Base-by-base conservation (phyloP, 2,329 filamentous ascomycete species). In the Phialocephala subalpina region DNA sequence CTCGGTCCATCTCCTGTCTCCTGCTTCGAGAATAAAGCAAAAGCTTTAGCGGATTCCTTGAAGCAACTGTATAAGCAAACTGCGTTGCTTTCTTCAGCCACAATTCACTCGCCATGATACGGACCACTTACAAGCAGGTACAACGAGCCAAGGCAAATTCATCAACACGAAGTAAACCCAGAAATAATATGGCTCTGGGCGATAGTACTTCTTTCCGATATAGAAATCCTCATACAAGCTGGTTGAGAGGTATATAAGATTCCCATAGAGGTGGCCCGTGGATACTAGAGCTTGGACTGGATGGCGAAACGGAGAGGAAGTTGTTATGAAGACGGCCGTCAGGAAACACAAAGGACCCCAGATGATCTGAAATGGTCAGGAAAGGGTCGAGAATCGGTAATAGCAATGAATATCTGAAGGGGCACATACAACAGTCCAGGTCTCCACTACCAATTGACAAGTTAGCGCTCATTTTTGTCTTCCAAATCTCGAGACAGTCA, bases 141-240 rank as follows among this genome's bases (percentile, higher is more conserved):
- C 81, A 0, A 88, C 70, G 0, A 81, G 83, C 88, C 88, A 90
- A 0, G 87, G 86, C 18, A 82, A 73, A 72, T 90, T 90, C 75
- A 89, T 84, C 2, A 83, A 84, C 5, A 86, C 79, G 67, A 87
- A 90, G 71, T 90, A 90, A 20, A 86, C 78, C 87, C 87, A 90
- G 71, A 85, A 88, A 71, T 90, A 90, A 35, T 86, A 74, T 25
- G 80, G 77, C 76, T 90, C 88, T 1, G 87, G 87, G 27, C 88
- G 82, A 70, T 84, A 87, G 72, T 87, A 85, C 22, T 79, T 79
- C 25, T 80, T 76, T 2, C 82, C 84, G 16, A 76, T 77, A 66
- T 81, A 77, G 38, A 77, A 78, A 64, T 80, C 75, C 66, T 87
- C 85, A 58, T 80, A 79, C 62, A 82, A 78, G 73, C 84, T 86